Conservation (phyloP, 495 filamentous ascomycete species). For the Talaromyces adpressus region DNA sequence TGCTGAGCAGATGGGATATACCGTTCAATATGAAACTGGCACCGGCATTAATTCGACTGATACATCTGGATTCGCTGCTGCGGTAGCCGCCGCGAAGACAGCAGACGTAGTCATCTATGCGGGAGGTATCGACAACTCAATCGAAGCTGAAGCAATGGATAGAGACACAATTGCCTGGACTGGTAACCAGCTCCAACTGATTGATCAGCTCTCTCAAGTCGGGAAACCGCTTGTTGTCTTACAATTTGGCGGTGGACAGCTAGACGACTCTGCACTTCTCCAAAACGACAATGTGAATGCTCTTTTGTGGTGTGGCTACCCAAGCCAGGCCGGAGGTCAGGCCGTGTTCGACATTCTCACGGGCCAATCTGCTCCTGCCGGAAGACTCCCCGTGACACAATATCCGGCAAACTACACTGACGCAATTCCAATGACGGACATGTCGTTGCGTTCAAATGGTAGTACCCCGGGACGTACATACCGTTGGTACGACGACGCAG, state of each 20-base stretch:
- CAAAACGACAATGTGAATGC: conserved; percentile 34
- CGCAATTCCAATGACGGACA: conserved; percentile 43
- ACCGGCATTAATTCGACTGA: conserved; percentile 28
- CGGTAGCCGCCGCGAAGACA: conserved; percentile 31
- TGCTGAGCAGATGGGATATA: conserved; percentile 32
- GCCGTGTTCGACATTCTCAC: conserved; percentile 42
- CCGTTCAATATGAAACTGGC: conserved; percentile 37
- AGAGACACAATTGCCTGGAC: conserved; percentile 44
- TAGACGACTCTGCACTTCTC: conserved; percentile 43
- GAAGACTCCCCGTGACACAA: conserved; percentile 45
- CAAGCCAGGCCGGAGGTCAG: conserved; percentile 42
- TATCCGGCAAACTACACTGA: conserved; percentile 44
- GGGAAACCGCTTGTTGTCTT: conserved; percentile 45
- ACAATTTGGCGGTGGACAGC: conserved; percentile 45
- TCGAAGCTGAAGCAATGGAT: conserved; percentile 43
- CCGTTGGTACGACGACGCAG: conserved; percentile 42
- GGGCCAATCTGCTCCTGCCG: conserved; percentile 39
- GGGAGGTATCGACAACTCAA: conserved; percentile 42
- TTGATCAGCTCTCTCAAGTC: conserved; percentile 32
- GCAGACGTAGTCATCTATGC: conserved; percentile 45
- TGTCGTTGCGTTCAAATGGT: conserved; percentile 35
- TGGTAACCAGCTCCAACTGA: conserved; percentile 42
- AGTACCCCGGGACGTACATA: conserved; percentile 39
- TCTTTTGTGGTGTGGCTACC: conserved; percentile 47
- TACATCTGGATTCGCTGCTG: conserved; percentile 27